Percentiles rank a stretch among this genome's conserved stretches.
Conservation (phyloP, 148 eudicot genomes). For the Agrostemma githago region DNA sequence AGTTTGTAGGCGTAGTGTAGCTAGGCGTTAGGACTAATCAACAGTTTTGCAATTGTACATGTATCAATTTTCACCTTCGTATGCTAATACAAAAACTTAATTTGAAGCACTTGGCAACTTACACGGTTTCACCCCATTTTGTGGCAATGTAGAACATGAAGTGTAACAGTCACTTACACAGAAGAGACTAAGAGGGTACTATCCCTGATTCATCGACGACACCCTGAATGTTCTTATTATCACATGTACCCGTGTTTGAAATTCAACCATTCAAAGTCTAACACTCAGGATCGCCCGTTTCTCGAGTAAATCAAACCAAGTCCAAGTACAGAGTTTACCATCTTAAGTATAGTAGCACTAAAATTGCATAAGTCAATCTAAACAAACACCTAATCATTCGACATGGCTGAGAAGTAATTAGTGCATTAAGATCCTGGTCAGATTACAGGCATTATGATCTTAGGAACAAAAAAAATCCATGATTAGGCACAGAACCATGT, state of each 20-base stretch:
- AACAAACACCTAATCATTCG: neutral
- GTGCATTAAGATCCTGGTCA: constrained; percentile 5
- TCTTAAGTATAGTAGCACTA: neutral
- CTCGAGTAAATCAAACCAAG: neutral
- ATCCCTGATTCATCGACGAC: neutral
- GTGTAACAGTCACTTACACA: too few species aligned
- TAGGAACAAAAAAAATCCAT: neutral
- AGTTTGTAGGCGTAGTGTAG: neutral
- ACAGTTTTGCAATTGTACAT: neutral
- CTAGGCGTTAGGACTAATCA: constrained; percentile 1
- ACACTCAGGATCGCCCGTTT: neutral
- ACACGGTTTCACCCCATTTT: neutral
- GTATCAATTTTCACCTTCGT: neutral
- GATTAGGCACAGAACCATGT: constrained; percentile 5
- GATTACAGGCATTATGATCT: neutral
- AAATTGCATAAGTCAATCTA: neutral
- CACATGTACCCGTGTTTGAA: neutral
- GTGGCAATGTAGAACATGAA: too few species aligned
- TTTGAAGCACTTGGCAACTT: neutral
- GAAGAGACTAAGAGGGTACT: neutral
- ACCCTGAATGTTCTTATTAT: neutral
- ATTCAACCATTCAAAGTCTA: neutral
- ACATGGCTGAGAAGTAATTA: neutral
- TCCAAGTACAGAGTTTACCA: neutral
- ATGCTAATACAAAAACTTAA: neutral